Percentiles rank a stretch among this genome's conserved stretches.
These are phyloP conservation scores for Colletotrichum sp. DNA, from an alignment of 2,329 filamentous ascomycete species.

Conservation along the genomic window DNA sequence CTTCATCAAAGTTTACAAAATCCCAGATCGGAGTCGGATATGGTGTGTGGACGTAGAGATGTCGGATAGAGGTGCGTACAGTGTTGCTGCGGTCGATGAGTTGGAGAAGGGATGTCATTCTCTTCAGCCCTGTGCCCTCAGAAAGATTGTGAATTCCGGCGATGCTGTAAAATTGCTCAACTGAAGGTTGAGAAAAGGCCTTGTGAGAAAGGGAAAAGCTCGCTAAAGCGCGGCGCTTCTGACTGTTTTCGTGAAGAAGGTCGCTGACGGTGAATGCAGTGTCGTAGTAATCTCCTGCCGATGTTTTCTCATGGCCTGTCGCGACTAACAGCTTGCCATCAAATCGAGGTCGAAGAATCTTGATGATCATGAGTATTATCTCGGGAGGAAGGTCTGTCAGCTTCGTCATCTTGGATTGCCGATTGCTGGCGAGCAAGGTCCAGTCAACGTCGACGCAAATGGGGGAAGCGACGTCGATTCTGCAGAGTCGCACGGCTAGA, in stretches of 20 bases:
- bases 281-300: rapidly evolving
- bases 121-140: rapidly evolving
- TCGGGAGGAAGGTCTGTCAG: background rate
- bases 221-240: background rate
- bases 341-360: background rate
- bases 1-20: background rate
- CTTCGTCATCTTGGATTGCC: background rate
- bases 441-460: background rate
- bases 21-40: rapidly evolving
- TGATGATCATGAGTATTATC: background rate
- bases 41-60: background rate
- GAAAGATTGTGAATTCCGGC: background rate
- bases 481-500: background rate
- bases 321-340: background rate
- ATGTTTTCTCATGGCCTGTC: rapidly evolving
- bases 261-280: background rate
- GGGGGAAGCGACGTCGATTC: background rate
- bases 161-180: rapidly evolving
- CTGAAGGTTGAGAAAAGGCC: background rate
- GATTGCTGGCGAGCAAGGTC: background rate
- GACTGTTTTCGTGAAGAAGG: background rate
- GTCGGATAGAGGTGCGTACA: background rate
- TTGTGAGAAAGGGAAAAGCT: background rate
- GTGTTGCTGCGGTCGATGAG: background rate
- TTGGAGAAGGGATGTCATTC: background rate